Conservation (phyloP, 805 yeast species). For the Torulaspora delbrueckii region DNA sequence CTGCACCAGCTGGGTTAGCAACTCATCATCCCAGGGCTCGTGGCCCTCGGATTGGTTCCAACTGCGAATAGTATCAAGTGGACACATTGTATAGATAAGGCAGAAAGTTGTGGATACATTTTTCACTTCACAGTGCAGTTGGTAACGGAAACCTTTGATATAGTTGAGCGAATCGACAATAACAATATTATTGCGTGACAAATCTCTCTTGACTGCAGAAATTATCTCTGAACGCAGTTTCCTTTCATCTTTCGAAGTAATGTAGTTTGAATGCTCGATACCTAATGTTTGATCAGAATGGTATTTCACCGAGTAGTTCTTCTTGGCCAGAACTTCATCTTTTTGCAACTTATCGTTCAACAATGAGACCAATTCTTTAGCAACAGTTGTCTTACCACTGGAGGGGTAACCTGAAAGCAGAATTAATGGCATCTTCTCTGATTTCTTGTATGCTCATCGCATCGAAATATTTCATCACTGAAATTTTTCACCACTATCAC, state of each 20-base stretch:
- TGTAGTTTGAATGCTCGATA: constrained; percentile 60
- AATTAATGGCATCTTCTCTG: constrained; percentile 67
- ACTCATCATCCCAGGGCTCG: constrained; percentile 56
- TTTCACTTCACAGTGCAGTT: constrained; percentile 89
- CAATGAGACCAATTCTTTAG: constrained; percentile 46
- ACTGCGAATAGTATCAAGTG: constrained; percentile 53
- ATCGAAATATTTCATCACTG: neutral
- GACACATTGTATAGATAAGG: constrained; percentile 72
- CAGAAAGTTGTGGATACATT: constrained; percentile 76
- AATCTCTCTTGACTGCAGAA: constrained; percentile 80
- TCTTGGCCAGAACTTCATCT: constrained; percentile 37
- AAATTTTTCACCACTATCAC: constrained; percentile 5
- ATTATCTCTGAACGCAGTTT: constrained; percentile 78
- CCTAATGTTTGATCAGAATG: constrained; percentile 79
- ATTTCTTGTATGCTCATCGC: constrained; percentile 1
- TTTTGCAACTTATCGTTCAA: constrained; percentile 46
- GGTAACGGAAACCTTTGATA: constrained; percentile 94
- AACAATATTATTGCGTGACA: constrained; percentile 65
- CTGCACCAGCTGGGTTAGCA: constrained; percentile 66
- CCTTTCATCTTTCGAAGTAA: constrained; percentile 72
- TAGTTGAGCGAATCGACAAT: constrained; percentile 82
- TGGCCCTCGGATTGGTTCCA: constrained; percentile 46
- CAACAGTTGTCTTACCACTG: constrained; percentile 77
- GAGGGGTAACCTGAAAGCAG: constrained; percentile 81
- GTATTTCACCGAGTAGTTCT: constrained; percentile 53